Base-by-base conservation (phyloP, 1,284 basidiomycete species). In the Ganoderma resinaceum region DNA sequence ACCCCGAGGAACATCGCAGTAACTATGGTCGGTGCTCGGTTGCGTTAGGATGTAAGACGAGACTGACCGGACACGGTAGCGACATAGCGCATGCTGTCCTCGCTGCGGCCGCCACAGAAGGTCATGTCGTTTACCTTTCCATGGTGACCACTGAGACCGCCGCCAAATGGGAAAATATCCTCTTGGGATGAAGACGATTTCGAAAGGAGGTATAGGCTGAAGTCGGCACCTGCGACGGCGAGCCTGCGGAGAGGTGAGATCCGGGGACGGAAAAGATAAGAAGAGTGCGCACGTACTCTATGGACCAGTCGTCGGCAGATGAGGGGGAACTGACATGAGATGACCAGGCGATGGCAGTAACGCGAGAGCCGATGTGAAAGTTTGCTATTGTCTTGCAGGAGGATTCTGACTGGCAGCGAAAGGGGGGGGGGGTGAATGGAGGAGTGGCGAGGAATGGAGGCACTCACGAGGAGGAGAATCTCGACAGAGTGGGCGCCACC, bases 271-370 rank as follows among this genome's bases (percentile, higher is more conserved):
- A 23, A 38, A 40, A 46, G 43, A 53, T 2, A 33, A 42, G 29
- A 63, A 55, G 31, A 43, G 29, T 82, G 40, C 18, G 58, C 2
- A 31, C 88, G 73, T 72, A 93, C 93, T 94, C 90, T 53, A 94
- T 81, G 62, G 84, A 77, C 92, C 93, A 94, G 53, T 85, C 81
- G 67, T 91, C 88, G 61, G 84, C 85, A 20, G 80, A 80, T 6
- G 87, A 85, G 2, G 93, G 91, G 3, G 93, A 93, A 12, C 88
- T 81, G 16, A 90, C 83, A 37, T 83, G 82, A 49, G 91, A 83
- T 3, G 93, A 94, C 90, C 92, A 95, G 6, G 92, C 91, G n/a
- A 95, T 77, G 4, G 93, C 87, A 7, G 91, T 92, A 55, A 91
- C 84, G 62, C 87, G 85, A 6, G 85, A 82, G n/a, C 93, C 93